phyloP scores from a whole-genome alignment of 352 stramenopile genomes.

The Halophytophthora batemanensis region DNA sequence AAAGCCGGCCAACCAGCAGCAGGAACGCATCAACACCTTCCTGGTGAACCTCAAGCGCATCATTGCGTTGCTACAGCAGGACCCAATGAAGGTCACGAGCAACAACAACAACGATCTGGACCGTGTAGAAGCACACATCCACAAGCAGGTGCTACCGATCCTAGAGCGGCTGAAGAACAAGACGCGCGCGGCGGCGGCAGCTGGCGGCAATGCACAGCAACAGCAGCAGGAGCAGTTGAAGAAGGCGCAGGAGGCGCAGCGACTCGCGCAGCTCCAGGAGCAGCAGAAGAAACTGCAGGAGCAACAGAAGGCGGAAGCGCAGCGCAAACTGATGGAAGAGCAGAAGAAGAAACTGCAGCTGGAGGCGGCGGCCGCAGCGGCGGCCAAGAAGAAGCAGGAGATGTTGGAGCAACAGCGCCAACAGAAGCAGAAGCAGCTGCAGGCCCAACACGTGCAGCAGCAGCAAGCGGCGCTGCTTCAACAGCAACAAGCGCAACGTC shows the following conservation, averaged over 20 bases:
- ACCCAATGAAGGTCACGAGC: slow-evolving; percentile 69
- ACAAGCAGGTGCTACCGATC: slow-evolving; percentile 82
- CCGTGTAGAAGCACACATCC: slow-evolving; percentile 77
- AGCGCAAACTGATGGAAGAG: slow-evolving; percentile 66
- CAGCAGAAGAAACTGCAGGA: slow-evolving; percentile 72
- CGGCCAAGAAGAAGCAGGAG: slow-evolving; percentile 63
- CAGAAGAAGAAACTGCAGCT: slow-evolving; percentile 72
- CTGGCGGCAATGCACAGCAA: slow-evolving; percentile 13
- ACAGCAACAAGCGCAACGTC: slow-evolving; percentile 41
- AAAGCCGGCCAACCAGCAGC: slow-evolving; percentile 72
- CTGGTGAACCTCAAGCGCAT: slow-evolving; percentile 79
- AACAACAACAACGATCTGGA: slow-evolving; percentile 81
- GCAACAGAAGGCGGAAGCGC: slow-evolving; percentile 55
- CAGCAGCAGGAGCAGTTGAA: slow-evolving; percentile 55
- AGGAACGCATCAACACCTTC: slow-evolving; percentile 82
- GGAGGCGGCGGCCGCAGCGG: slow-evolving; percentile 46
- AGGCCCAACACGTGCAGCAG: slow-evolving; percentile 51
- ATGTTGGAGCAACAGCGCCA: slow-evolving; percentile 43
- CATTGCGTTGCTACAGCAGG: slow-evolving; percentile 75
- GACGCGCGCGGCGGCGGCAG: slow-evolving; percentile 27
- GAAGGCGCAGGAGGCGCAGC: slow-evolving; percentile 65
- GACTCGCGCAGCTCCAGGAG: slow-evolving; percentile 50
- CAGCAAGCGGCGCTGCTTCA: slow-evolving; percentile 28
- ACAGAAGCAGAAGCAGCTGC: slow-evolving; percentile 66
- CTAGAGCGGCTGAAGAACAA: slow-evolving; percentile 76